phyloP scores from a whole-genome alignment of 1,139 yeast genomes.

The Citeromyces hawaiiensis region DNA sequence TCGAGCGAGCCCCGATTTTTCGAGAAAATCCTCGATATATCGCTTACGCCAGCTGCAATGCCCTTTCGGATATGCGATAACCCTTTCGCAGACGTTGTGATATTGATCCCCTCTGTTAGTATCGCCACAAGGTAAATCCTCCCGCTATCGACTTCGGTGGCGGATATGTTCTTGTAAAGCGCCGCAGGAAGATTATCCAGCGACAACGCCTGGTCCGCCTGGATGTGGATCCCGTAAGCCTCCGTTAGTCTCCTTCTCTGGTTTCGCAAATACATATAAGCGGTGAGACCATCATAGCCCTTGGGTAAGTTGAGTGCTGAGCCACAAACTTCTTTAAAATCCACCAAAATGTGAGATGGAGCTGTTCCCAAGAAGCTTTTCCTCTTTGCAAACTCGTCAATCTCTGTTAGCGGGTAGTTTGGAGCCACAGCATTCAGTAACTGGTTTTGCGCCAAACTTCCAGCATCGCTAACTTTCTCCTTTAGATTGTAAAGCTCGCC shows the following conservation, averaged over 20 bases:
- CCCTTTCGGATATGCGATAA: conserved; percentile 56
- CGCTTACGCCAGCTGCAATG: conserved; percentile 82
- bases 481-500: conserved; percentile 48
- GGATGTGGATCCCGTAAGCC: conserved; percentile 61
- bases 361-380: conserved; percentile 31
- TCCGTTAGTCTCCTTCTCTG: conserved; percentile 59
- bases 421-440: conserved; percentile 62
- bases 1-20: conserved; percentile 45
- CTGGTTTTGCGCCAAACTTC: conserved; percentile 57
- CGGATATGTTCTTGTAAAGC: conserved; percentile 64
- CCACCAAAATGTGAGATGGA: conserved; percentile 72
- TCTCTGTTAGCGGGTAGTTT: conserved; percentile 45
- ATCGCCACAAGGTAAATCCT: conserved; percentile 59
- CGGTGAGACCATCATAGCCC: conserved; percentile 61
- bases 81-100: conserved; percentile 6
- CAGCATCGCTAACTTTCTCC: conserved; percentile 24
- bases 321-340: conserved; percentile 60
- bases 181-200: conserved; percentile 68
- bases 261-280: conserved; percentile 61
- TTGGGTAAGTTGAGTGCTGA: conserved; percentile 49
- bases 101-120: conserved; percentile 37
- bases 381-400: conserved; percentile 30
- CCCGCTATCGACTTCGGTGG: conserved; percentile 48
- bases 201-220: conserved; percentile 44
- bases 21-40: conserved; percentile 68